These are phyloP conservation scores for Colletotrichum tabaci DNA, from an alignment of 2,329 filamentous ascomycete genomes.

Conservation along the genomic window DNA sequence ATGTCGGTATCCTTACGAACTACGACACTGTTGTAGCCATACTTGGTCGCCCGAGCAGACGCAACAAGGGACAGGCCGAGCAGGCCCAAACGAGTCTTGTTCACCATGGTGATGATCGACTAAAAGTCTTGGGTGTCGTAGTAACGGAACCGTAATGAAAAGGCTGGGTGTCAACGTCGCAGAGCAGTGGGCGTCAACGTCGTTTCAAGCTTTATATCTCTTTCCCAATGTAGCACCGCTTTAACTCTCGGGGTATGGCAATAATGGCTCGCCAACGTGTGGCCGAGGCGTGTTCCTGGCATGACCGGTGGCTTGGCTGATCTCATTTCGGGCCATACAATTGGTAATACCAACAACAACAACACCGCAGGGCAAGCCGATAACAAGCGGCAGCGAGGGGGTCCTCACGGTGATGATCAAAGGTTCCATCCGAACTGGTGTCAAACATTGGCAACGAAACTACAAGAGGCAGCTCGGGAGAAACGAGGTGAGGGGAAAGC, in stretches of 20 bases:
- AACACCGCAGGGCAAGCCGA: slow-evolving; percentile 1
- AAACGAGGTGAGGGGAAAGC: slow-evolving; percentile 39
- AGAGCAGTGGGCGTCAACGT: not conserved
- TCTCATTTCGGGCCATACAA: slow-evolving; percentile 17
- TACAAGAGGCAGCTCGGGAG: slow-evolving; percentile 41
- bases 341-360: slow-evolving; percentile 4
- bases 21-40: slow-evolving; percentile 40
- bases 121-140: not conserved
- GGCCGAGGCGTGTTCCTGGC: slow-evolving; percentile 19
- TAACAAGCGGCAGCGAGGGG: slow-evolving; percentile 1
- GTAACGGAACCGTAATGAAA: slow-evolving; percentile 1
- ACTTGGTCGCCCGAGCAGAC: slow-evolving; percentile 34
- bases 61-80: slow-evolving; percentile 37
- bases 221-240: slow-evolving; percentile 1
- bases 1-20: slow-evolving; percentile 39
- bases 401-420: not conserved
- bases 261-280: slow-evolving; percentile 22
- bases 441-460: slow-evolving; percentile 44
- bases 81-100: slow-evolving; percentile 27
- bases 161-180: not conserved
- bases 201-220: not conserved
- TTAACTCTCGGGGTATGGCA: not conserved
- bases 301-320: slow-evolving; percentile 33
- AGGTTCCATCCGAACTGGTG: not conserved
- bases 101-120: slow-evolving; percentile 21